Base-by-base conservation (phyloP, 2,329 filamentous ascomycete genomes). In the Fusarium oligoseptatum region DNA sequence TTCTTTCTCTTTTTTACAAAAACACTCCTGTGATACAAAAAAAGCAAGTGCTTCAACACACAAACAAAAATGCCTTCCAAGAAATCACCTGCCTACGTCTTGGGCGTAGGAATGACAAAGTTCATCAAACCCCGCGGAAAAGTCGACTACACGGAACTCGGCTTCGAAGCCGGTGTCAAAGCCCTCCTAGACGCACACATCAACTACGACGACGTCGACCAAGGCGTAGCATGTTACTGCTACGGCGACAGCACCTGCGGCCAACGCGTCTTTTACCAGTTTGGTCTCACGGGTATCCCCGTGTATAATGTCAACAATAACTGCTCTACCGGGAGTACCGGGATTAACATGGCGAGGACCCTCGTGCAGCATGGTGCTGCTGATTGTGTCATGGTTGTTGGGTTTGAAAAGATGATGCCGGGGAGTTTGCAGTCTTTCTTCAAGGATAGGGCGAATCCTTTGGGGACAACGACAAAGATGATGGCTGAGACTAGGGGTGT, bases 251-350 rank as follows among this genome's bases (percentile, higher is more conserved):
- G 92, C 74, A 98, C 96, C 66, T 97, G 94, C 84, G 96, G 96
- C 57, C 96, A 98, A 87, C 93, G 96, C 75, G 95, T 98, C 80
- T 98, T 98, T 86, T 98, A 98, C 86, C 96, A 98, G 85, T 98
- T 98, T 83, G 97, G 96, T 86, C 95, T 98, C 92, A 98, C 95
- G 50, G 89, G 93, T 80, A 98, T 98, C 78, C 96, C 96, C 80
- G 95, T 98, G 82, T 95, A 97, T 88, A 98, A 98, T 81, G 95
- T 98, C 81, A 98, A 98, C 90, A 98, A 98, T 89, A 98, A 98
- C 87, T 98, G 96, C 88, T 94, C 94, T 5, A 98, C 96, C 0
- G 97, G 96, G n/a, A 95, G 93, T 6, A 98, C 96, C 0, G 97
- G 96, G 10, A 86, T 98, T 67, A 92, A 92, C 81, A 93, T 98